Evolutionary conservation across 768 basidiomycete species (phyloP), one percentile per base, ranked within the genome.

Genomic region (Boletus huronensis): DNA sequence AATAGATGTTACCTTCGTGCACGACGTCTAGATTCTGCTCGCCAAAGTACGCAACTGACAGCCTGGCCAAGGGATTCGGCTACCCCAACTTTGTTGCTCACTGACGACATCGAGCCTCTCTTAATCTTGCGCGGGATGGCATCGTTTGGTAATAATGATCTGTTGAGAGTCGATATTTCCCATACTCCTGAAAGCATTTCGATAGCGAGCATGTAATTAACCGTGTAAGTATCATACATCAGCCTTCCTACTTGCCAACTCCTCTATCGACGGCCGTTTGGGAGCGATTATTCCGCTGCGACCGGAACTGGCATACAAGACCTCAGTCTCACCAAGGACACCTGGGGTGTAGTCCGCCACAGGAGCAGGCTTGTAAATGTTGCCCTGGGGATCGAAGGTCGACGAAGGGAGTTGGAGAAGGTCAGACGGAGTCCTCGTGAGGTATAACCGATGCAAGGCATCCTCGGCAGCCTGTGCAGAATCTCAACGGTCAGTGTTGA

Each of bases 391-490:
- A 13, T 86, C 79, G 74, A 93, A 90, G 17, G 91, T 88, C 41
- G 82, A 81, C 5, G 88, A 83, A 7, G 91, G 91, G 39, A 93
- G 74, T 49, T 83, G 81, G 42, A 91, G 61, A 35, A 81, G 71
- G 53, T 91, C 78, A 48, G 84, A 74, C 6, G 90, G 90, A 48
- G 83, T 83, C 58, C 80, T 81, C 11, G 90, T 92, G 54, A 95
- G 82, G 72, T 93, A 95, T 21, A 94, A 76, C 40, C 91, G 80
- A 57, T 87, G 82, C 25, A 95, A 76, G 0, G 92, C 82, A 62
- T 94, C 91, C 72, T 96, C 92, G 9, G 89, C 88, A 16, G 92
- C 92, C 87, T 90, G 60, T 26, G 54, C 28, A 36, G 26, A 6
- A 51, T 26, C 29, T 47, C 43, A 9, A 31, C n/a, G 6, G 40